Base-by-base conservation (phyloP, 345 rosid species). In the Hibiscus trionum region DNA sequence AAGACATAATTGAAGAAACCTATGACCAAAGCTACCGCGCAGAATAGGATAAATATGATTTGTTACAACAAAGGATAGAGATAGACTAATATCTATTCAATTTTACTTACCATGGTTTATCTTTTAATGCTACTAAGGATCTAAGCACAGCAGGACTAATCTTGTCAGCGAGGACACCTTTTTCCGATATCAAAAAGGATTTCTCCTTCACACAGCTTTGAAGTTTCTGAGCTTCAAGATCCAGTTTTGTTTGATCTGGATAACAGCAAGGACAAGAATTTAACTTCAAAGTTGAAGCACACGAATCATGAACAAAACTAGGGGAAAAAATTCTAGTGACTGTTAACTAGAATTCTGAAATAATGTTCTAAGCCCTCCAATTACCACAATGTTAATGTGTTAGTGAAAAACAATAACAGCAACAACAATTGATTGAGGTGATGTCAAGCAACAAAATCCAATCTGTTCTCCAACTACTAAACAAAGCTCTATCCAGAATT, bases 191-290 rank as follows among this genome's bases (percentile, higher is more conserved):
- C 53, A 37, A 29, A 27, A 89, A 69, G 63, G 98, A 82, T 72
- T 81, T 89, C 77, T 94, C 94, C 68, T 92, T 89, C 27, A 92
- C 83, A 66, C 76, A 77, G 83, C 98, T 90, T 76, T 88, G 93
- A 15, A 88, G 76, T 78, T 84, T 89, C 71, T 93, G 88, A 2
- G 87, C 79, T 60, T 89, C 93, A 75, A 66, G 82, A 19, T 88
- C 91, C 68, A 89, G 79, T 37, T 52, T 74, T 72, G 77, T 75
- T 83, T 88, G 92, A 78, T 83, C 96, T 88, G 83, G 77, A 24
- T 16, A 49, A 58, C 42, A 60, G 74, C 29, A 59, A 71, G 52
- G 46, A 27, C 61, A 35, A 27, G 21, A 66, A 53, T 56, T 19
- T 49, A 69, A 4, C 70, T 11, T n/a, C 31, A 39, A 7, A 39